Percentiles rank a stretch among this genome's conserved stretches.
phyloP scores from a whole-genome alignment of 2,329 filamentous ascomycete species.

The Rhynchosporium agropyri region DNA sequence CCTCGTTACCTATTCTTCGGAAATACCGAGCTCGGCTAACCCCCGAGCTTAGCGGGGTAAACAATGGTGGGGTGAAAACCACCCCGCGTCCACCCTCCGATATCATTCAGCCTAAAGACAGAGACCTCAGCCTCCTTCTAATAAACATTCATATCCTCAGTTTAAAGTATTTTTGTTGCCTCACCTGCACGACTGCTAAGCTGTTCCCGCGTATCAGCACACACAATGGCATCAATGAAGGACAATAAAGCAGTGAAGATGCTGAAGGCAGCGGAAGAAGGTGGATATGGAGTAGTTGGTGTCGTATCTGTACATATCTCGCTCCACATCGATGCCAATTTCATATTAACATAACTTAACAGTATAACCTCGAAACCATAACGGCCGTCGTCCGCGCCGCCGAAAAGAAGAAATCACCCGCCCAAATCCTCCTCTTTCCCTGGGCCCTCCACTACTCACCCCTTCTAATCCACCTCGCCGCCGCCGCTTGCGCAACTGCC shows the following conservation, averaged over 20 bases:
- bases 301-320: slow-evolving; percentile 48
- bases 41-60: slow-evolving; percentile 11
- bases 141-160: neutral
- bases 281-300: slow-evolving; percentile 57
- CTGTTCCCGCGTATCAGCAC: neutral
- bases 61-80: slow-evolving; percentile 11
- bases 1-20: no score
- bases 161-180: neutral
- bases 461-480: slow-evolving; percentile 55
- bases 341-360: neutral
- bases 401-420: slow-evolving; percentile 64
- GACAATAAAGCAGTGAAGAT: slow-evolving; percentile 45
- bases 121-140: neutral
- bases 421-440: slow-evolving; percentile 72
- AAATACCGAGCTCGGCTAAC: slow-evolving; percentile 5
- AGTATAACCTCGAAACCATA: slow-evolving; percentile 72
- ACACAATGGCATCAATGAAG: slow-evolving; percentile 32
- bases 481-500: slow-evolving; percentile 56
- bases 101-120: slow-evolving; percentile 5
- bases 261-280: slow-evolving; percentile 52
- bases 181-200: no score
- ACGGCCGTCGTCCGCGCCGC: slow-evolving; percentile 68
- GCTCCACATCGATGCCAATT: neutral
- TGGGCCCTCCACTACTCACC: slow-evolving; percentile 68
- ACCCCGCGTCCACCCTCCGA: neutral